phyloP scores from a whole-genome alignment of 116 monocot genomes.

The Trichopus zeylanicus region DNA sequence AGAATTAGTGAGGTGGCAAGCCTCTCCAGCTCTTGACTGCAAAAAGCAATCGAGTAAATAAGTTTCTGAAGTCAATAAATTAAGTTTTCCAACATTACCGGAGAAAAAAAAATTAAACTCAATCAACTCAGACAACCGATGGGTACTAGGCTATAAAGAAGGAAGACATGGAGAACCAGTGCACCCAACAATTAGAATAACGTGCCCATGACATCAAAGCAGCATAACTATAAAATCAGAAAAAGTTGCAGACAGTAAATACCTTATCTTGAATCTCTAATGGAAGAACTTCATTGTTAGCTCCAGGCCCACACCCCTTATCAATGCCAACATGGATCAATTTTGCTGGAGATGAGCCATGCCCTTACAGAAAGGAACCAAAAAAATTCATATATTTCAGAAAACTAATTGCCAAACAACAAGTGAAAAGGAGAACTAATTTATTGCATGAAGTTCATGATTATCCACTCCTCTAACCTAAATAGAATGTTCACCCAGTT shows the following conservation, averaged over 20 bases:
- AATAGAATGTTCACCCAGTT: no score
- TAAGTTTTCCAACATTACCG: not conserved
- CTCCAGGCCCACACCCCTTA: conserved; percentile 12
- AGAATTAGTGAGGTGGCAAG: not conserved
- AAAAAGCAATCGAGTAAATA: not conserved
- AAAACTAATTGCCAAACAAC: not conserved
- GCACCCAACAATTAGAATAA: not conserved
- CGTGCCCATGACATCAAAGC: not conserved
- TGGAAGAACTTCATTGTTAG: conserved; percentile 28
- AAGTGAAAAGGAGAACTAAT: not conserved
- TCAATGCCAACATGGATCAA: conserved; percentile 27
- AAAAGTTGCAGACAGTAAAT: not conserved
- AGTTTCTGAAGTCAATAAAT: not conserved
- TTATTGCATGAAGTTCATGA: not conserved
- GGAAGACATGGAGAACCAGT: no score
- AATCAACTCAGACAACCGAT: no score
- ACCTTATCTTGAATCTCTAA: conserved; percentile 10
- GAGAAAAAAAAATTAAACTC: no score
- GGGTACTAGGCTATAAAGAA: not conserved
- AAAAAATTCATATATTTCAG: not conserved
- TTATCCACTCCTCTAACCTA: no score
- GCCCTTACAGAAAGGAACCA: conserved; percentile 10
- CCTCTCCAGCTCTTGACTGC: not conserved
- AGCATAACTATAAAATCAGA: not conserved
- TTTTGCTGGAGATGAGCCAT: conserved; percentile 22